Percentiles rank a stretch among this genome's conserved stretches.
Conservation (phyloP, 1,284 basidiomycete genomes). For the Cryptococcus sp. region DNA sequence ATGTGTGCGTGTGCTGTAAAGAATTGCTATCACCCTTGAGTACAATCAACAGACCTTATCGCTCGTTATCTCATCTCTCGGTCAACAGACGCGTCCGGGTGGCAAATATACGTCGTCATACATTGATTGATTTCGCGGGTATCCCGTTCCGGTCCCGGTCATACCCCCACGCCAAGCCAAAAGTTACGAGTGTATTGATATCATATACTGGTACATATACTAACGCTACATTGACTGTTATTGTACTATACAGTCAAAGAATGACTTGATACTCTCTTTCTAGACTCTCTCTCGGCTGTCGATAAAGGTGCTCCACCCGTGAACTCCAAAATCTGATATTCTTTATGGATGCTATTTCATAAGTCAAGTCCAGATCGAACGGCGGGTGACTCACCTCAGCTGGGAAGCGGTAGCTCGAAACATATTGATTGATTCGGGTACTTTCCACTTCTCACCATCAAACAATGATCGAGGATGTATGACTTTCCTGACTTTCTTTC, state of each 20-base stretch:
- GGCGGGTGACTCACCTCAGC: constrained; percentile 52
- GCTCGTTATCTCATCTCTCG: no score
- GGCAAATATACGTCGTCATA: no score
- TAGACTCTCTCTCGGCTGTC: constrained; percentile 51
- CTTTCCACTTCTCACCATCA: constrained; percentile 24
- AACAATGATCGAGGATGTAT: not conserved
- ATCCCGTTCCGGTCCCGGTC: no score
- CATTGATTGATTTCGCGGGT: no score
- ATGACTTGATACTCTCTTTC: constrained; percentile 54
- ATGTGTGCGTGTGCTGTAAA: no score
- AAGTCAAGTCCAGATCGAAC: not conserved
- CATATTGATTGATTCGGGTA: constrained; percentile 49
- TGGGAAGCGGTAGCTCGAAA: constrained; percentile 54
- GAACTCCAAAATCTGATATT: constrained; percentile 44
- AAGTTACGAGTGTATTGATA: no score
- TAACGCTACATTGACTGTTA: no score
- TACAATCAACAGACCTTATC: no score
- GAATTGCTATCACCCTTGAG: no score
- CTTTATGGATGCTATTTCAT: constrained; percentile 29
- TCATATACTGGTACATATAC: no score
- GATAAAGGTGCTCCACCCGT: constrained; percentile 43
- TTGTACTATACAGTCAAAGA: not conserved
- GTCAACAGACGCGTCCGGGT: no score
- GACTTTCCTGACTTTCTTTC: constrained; percentile 24
- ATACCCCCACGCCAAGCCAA: no score